Base-by-base conservation (phyloP, 371 early-diverging fungal species). In the Mucor indicus region DNA sequence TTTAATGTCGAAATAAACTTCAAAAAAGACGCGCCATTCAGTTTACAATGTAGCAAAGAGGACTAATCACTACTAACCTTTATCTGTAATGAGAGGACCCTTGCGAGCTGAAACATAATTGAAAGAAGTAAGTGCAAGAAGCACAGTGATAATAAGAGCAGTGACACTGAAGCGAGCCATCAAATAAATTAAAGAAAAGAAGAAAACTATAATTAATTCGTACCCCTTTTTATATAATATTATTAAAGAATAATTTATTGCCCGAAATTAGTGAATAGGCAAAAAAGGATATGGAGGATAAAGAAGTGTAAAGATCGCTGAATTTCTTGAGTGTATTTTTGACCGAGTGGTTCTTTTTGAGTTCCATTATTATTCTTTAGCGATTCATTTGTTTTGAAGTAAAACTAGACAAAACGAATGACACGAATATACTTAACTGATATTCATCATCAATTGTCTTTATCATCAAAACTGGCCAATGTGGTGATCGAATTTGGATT, bases 1-100 rank as follows among this genome's bases (percentile, higher is more conserved):
- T 67, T 85, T 77, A 49, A 97, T 88, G 67, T 95, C 94, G 72
- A 97, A 93, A 75, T 75, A 93, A 38, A 96, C 94, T 80, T 41
- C 38, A 12, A n/a, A n/a, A n/a, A n/a, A n/a, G n/a, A n/a, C n/a
- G n/a, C n/a, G n/a, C n/a, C n/a, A n/a, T n/a, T n/a, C n/a, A n/a
- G n/a, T n/a, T 13, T 11, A 7, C 6, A 9, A 33, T 15, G n/a
- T n/a, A 9, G n/a, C 6, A 15, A 33, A 15, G 5, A 33, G n/a
- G 20, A 15, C n/a, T 6, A 2, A 32, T n/a, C n/a, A n/a, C n/a
- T n/a, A n/a, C n/a, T 25, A 60, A 75, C 75, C 71, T 41, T 75
- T 75, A 47, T 70, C 68, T 19, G 75, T 70, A 15, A 75, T 63
- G 8, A 70, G 41, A 44, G 78, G 75, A 25, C 70, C 76, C 39